Evolutionary conservation across 140 eudicot genomes (phyloP), one percentile per base, ranked within the genome.

Genomic region (Cichorium intybus): DNA sequence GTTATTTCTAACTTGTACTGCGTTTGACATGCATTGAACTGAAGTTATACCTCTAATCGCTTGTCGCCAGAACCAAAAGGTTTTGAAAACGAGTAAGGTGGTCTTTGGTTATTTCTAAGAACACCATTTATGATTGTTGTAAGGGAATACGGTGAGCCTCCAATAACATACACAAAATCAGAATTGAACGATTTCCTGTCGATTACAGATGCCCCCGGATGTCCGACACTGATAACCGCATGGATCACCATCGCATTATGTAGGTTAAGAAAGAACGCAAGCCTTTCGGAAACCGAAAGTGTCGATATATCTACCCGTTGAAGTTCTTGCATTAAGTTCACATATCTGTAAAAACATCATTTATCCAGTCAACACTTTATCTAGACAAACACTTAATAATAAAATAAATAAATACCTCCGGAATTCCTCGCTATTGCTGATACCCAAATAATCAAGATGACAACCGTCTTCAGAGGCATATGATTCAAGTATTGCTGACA

Each of bases 401-500:
- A 47, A 4, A 49, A 24, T n/a, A 7, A 35, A 22, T 7, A 14
- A 59, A 23, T 77, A 88, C 99, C 99, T 92, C 28, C 99, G 75
- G 60, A 92, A 85, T 72, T 92, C 99, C 74, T 92, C 99, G 37
- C 99, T 92, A 35, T 84, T 85, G 82, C 96, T 88, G 68, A 92
- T 85, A 62, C 90, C 87, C 11, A 80, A 33, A 70, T 85, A 92
- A 85, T 92, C 86, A 20, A 92, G 78, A 73, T 71, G 77, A 33
- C 35, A 63, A 5, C 85, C 65, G 31, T 88, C 93, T 26, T 92
- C 96, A 39, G 95, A 92, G 20, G 98, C 86, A 20, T 83, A 92
- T 12, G 98, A 75, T 71, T 92, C 96, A 22, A 88, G 89, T 74
- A 92, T 81, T 29, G 96, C 99, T 26, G 84, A 85, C 93, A 92